Evolutionary conservation across 176 grass and related monocot species (phyloP).

Genomic region (Cocos nucifera): DNA sequence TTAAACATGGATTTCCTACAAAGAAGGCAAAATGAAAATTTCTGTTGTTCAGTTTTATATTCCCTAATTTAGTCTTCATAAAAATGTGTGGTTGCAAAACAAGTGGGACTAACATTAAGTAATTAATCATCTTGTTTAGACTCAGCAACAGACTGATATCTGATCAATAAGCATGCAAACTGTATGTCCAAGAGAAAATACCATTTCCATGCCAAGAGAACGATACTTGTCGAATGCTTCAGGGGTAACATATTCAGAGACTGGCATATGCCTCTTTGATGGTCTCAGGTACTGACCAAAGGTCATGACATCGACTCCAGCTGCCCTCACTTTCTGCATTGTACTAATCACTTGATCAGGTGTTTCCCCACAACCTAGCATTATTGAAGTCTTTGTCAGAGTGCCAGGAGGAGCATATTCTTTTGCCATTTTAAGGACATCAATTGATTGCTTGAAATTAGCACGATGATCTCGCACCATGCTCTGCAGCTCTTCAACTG

Average conservation of each 20-base stretch:
- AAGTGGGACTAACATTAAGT: too few species aligned
- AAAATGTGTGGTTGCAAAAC: too few species aligned
- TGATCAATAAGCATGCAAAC: background rate
- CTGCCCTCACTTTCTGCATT: constrained; percentile 87
- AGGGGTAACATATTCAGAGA: constrained; percentile 92
- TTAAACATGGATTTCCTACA: too few species aligned
- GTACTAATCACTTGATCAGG: constrained; percentile 80
- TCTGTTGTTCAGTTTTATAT: too few species aligned
- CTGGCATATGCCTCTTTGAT: constrained; percentile 93
- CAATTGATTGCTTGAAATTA: constrained; percentile 90
- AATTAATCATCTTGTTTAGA: too few species aligned
- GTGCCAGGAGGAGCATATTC: constrained; percentile 81
- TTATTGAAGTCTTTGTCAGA: constrained; percentile 91
- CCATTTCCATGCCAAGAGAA: constrained; percentile 76
- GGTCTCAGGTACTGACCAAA: constrained; percentile 99
- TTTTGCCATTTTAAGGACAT: constrained; percentile 91
- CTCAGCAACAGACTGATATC: too few species aligned
- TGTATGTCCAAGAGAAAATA: constrained; percentile 17
- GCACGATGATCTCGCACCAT: constrained; percentile 71
- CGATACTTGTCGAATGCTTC: constrained; percentile 82
- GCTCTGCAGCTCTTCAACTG: constrained; percentile 84
- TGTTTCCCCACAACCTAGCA: constrained; percentile 89
- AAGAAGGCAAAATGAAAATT: too few species aligned
- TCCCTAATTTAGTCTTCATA: too few species aligned
- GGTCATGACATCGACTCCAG: constrained; percentile 93